Percentiles rank a stretch among this genome's conserved stretches.
phyloP scores from a whole-genome alignment of 2,329 filamentous ascomycete species.

The Scleromitrula shiraiana region DNA sequence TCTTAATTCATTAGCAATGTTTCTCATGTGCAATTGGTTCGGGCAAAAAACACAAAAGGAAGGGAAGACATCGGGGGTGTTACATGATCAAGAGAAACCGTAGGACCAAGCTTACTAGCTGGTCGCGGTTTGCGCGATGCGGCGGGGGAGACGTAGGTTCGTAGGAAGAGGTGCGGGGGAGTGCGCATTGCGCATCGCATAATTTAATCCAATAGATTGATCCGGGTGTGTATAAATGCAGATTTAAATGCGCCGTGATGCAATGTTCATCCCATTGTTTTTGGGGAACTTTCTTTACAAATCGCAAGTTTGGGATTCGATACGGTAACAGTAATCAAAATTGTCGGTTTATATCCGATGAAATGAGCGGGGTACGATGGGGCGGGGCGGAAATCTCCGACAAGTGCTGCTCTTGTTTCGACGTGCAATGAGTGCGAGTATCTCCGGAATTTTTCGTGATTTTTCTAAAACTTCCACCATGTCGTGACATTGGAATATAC shows the following conservation, averaged over 20 bases:
- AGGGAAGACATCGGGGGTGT: neutral
- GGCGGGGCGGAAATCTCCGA: conserved; percentile 6
- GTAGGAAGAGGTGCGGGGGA: neutral
- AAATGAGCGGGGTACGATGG: neutral
- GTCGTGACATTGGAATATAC: neutral
- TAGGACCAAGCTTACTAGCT: conserved; percentile 31
- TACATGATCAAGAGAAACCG: conserved; percentile 53
- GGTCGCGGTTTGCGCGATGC: conserved; percentile 22
- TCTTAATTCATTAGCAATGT: neutral
- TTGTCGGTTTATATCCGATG: no score
- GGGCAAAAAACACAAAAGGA: neutral
- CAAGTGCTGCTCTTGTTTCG: no score
- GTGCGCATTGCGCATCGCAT: conserved; percentile 1
- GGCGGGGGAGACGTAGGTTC: conserved; percentile 13
- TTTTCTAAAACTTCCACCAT: no score
- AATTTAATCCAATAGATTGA: no score
- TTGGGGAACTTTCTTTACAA: neutral
- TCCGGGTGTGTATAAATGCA: no score
- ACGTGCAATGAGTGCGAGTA: no score
- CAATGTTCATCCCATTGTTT: neutral
- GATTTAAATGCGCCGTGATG: neutral
- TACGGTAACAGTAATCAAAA: no score
- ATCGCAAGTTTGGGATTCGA: neutral
- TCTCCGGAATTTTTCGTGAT: no score
- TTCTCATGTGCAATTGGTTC: neutral